Evolutionary conservation across 208 protist species (phyloP), one percentile per base, ranked within the genome.

Genomic region (Angomonas ambiguus): DNA sequence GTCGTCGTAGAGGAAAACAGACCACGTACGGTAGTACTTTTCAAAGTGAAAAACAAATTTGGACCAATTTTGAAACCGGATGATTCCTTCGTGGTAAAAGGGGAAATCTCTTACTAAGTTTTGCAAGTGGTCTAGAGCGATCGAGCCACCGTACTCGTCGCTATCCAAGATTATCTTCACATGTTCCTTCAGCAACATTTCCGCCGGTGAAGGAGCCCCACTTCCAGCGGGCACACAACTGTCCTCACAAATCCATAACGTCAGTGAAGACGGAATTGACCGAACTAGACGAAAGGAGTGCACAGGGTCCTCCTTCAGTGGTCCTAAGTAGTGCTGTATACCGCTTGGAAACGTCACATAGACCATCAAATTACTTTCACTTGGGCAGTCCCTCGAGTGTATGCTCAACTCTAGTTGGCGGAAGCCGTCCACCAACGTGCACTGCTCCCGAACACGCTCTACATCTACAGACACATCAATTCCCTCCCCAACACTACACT

Each of bases 141-240:
- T 57, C 13, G 82, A 91, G 18, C 83, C 87, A 48, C 80, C 82
- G 62, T 79, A 80, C 42, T 82, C 80, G 61, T 94, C 82, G 63
- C 82, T 82, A n/a, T 87, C 84, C 48, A 94, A 41, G 31, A 94
- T 76, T 4, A 66, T 69, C 28, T 74, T 72, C 11, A 91, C 73
- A 45, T 90, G 80, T 65, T 91, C 78, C 51, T 79, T 85, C 64
- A 94, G 71, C 35, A 91, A 74, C 66, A 89, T 74, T 66, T 88
- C 84, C 4, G 71, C 72, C 57, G 80, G 80, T 53, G 51, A 75
- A 0, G 83, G 83, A 0, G 83, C 30, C 2, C 51, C 33, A 20
- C 69, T 16, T 55, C 60, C 51, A 11, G 25, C 6, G 24, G 64
- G 61, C 5, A 80, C 25, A 51, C 68, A 79, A 10, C 10, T n/a